Percentiles rank a stretch among this genome's conserved stretches.
Conservation (phyloP, 2,329 filamentous ascomycete genomes). For the Nothopassalora personata region DNA sequence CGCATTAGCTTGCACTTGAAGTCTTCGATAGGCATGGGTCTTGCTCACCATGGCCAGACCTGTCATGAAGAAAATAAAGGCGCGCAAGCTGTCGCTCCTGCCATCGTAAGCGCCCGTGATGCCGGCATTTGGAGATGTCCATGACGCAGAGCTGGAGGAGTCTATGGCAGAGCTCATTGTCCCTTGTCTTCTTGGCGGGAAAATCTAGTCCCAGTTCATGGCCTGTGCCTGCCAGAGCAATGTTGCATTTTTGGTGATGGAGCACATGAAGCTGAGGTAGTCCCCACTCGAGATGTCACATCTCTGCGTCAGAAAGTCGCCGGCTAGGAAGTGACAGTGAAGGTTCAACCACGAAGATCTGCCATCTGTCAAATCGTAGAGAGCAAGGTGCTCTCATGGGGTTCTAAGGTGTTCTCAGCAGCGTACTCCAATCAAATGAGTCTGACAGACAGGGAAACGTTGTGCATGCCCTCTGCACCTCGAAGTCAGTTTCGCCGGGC, state of each 20-base stretch:
- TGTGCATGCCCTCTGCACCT: neutral
- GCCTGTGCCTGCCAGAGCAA: neutral
- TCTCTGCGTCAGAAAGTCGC: neutral
- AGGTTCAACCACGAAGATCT: neutral
- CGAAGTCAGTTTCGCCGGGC: neutral
- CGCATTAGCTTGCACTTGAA: neutral
- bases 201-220: neutral
- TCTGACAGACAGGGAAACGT: neutral
- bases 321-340: neutral
- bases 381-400: neutral
- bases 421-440: neutral
- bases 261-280: neutral
- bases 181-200: neutral
- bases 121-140: conserved; percentile 25
- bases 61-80: conserved; percentile 28
- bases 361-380: neutral
- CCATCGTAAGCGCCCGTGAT: conserved; percentile 28
- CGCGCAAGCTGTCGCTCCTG: conserved; percentile 24
- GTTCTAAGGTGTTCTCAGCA: neutral
- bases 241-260: neutral
- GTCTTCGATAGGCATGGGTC: neutral
- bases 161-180: conserved; percentile 1
- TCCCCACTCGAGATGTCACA: neutral
- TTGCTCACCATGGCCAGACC: conserved; percentile 31
- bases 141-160: conserved; percentile 16